A percentile compares a stretch with the other conserved stretches of the same genome.
phyloP scores from a whole-genome alignment of 176 grass and related monocot genomes.

The Eragrostis curvula region DNA sequence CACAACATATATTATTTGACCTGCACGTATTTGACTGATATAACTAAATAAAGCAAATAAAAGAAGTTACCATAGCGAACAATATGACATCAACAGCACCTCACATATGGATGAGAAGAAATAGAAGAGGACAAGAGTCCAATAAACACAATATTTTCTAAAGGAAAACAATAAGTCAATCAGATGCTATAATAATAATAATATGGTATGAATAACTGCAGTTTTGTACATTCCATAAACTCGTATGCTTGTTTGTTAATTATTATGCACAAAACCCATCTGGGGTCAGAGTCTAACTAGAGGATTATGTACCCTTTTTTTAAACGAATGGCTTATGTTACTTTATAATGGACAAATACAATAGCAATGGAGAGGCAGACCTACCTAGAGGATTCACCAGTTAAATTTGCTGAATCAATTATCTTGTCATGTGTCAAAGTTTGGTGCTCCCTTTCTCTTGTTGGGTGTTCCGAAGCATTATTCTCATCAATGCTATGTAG shows the following conservation, averaged over 20 bases:
- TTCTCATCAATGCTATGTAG: slow-evolving; percentile 34
- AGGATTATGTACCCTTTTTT: too few species aligned
- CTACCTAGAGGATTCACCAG: slow-evolving; percentile 50
- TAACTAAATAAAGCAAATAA: background rate
- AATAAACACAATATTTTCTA: background rate
- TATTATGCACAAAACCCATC: slow-evolving; percentile 1
- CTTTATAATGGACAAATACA: background rate
- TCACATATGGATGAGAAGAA: background rate
- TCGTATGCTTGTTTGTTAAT: background rate
- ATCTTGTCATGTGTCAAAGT: background rate
- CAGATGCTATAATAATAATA: background rate
- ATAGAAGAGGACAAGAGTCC: background rate
- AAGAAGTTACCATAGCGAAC: background rate
- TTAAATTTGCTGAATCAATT: slow-evolving; percentile 6
- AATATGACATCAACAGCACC: background rate
- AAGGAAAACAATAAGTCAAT: background rate
- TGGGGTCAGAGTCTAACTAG: background rate
- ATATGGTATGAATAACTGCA: slow-evolving; percentile 1
- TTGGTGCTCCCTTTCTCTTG: background rate
- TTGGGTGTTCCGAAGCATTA: background rate
- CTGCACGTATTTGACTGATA: slow-evolving; percentile 15
- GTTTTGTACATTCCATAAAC: background rate
- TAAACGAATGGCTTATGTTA: too few species aligned
- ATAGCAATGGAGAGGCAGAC: slow-evolving; percentile 6
- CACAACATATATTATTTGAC: background rate